These are phyloP conservation scores for Panaeolus papilionaceus DNA, from an alignment of 768 basidiomycete genomes.

Conservation along the genomic window DNA sequence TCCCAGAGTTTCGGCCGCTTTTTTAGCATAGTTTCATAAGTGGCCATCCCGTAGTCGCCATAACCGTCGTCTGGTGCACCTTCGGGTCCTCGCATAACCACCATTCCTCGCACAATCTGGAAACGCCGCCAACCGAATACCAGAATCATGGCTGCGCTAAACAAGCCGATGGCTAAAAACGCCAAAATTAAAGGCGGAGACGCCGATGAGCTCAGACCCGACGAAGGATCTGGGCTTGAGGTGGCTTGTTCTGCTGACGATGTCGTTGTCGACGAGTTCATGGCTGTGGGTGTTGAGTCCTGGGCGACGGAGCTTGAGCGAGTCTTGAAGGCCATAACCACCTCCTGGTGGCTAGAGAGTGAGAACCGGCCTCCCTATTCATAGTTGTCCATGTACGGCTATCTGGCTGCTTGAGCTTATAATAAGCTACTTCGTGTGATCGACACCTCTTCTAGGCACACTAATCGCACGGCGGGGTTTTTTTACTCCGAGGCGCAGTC, in stretches of 20 bases:
- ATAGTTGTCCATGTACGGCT: constrained; percentile 10
- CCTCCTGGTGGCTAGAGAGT: neutral
- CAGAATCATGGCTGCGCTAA: constrained; percentile 52
- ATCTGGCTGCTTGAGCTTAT: constrained; percentile 9
- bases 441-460: constrained; percentile 9
- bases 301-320: constrained; percentile 8
- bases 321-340: constrained; percentile 6
- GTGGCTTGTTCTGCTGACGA: neutral
- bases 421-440: constrained; percentile 10
- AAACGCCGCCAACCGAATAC: constrained; percentile 54
- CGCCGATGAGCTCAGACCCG: constrained; percentile 32
- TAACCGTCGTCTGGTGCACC: constrained; percentile 8
- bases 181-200: constrained; percentile 65
- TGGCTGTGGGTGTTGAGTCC: constrained; percentile 18
- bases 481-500: constrained; percentile 9
- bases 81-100: constrained; percentile 10
- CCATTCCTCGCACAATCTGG: constrained; percentile 26
- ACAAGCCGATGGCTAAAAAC: constrained; percentile 64
- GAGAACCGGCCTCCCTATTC: neutral
- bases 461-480: neutral
- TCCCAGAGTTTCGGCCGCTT: constrained; percentile 54
- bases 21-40: constrained; percentile 22
- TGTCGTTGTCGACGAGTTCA: neutral
- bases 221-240: constrained; percentile 29
- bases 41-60: constrained; percentile 4